These are phyloP conservation scores for Colletotrichum sp. DNA, from an alignment of 2,329 filamentous ascomycete genomes.

Conservation along the genomic window DNA sequence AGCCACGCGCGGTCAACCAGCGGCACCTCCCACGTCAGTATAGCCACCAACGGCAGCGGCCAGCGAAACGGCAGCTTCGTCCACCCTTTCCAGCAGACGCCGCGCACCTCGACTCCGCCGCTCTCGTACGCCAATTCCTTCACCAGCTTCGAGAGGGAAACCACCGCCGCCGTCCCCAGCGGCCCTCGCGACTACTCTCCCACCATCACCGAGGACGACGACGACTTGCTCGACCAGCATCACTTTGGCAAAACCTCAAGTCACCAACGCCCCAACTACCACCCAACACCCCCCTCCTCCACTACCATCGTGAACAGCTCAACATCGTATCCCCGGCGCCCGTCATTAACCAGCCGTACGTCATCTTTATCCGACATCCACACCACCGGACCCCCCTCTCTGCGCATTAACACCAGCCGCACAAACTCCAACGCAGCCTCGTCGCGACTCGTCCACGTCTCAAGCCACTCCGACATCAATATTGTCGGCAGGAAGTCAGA, in stretches of 20 bases:
- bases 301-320: conserved; percentile 31
- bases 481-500: conserved; percentile 28
- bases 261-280: conserved; percentile 5
- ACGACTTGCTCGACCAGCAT: conserved; percentile 34
- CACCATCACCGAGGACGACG: conserved; percentile 59
- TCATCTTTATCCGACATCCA: conserved; percentile 42
- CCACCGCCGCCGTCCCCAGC: conserved; percentile 6
- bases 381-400: conserved; percentile 30
- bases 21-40: conserved; percentile 61
- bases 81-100: conserved; percentile 70
- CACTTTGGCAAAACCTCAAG: neutral
- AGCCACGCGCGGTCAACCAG: conserved; percentile 65
- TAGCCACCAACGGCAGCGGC: conserved; percentile 59
- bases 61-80: conserved; percentile 57
- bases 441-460: conserved; percentile 46
- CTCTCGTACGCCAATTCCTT: conserved; percentile 63
- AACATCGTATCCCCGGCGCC: conserved; percentile 31
- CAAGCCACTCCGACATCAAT: conserved; percentile 56
- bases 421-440: conserved; percentile 26
- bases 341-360: conserved; percentile 43
- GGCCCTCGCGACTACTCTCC: conserved; percentile 57
- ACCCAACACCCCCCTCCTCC: conserved; percentile 25
- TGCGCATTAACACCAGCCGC: conserved; percentile 45
- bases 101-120: conserved; percentile 64
- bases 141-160: conserved; percentile 50